Conservation (phyloP, 176 grass and related monocot genomes). For the Carex kokanica region DNA sequence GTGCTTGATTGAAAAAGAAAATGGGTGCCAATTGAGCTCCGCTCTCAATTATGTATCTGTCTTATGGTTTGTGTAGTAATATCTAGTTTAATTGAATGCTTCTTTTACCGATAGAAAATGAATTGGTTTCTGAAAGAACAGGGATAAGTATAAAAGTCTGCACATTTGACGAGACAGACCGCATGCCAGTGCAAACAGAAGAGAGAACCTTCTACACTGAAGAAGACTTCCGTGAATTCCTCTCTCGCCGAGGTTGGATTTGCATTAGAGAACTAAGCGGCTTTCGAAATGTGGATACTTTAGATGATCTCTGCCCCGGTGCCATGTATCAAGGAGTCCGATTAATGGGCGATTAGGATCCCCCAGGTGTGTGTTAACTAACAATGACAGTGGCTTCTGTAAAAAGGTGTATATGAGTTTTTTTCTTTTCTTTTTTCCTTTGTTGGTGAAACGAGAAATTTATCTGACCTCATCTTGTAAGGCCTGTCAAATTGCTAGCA, state of each 20-base stretch:
- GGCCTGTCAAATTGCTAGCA: not conserved
- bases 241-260: constrained; percentile 54
- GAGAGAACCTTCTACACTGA: constrained; percentile 82
- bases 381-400: not conserved
- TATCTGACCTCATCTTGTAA: not conserved
- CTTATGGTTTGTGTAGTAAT: not conserved
- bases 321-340: constrained; percentile 63
- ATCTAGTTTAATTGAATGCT: constrained; percentile 2
- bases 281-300: constrained; percentile 57
- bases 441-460: not conserved
- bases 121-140: constrained; percentile 25
- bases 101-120: not conserved
- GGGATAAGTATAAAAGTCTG: constrained; percentile 81
- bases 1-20: constrained; percentile 1
- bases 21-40: not conserved
- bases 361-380: not conserved
- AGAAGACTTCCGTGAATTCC: constrained; percentile 77
- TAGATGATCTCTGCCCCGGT: constrained; percentile 68
- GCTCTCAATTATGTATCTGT: not conserved
- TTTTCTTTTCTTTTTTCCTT: not conserved
- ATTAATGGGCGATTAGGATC: constrained; percentile 44
- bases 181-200: constrained; percentile 60
- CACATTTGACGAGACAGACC: constrained; percentile 51
- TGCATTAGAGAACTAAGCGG: constrained; percentile 58
- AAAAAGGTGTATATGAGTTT: constrained; percentile 9